Base-by-base conservation (phyloP, 371 early-diverging fungal genomes). In the Syncephalastrum sp. region DNA sequence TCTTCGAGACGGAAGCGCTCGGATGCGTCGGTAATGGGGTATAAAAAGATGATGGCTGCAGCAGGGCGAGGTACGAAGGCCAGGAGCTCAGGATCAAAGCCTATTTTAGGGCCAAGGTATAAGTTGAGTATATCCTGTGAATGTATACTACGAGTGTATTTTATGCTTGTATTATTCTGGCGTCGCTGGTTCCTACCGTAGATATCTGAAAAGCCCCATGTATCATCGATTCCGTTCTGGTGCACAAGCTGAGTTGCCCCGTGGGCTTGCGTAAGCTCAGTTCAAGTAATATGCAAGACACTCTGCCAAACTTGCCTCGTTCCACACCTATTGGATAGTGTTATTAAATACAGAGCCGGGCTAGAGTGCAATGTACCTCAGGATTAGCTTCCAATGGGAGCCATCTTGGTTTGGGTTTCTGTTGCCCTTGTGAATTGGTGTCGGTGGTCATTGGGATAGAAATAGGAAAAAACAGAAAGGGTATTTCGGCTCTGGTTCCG, bases 351-450 rank as follows among this genome's bases (percentile, higher is more conserved):
- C 42, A 44, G 29, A 19, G 10, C 17, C 10, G 33, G 43, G 25
- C 19, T 17, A 38, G 42, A 10, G 4, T 4, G 17, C 43, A 49
- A 42, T 12, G 27, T 66, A 90, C 91, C 38, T 91, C 90, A 17
- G 94, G 94, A 60, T 92, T 92, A 3, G 88, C 84, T 68, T 94
- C 94, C 24, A 94, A 84, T 14, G 94, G 91, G 12, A 90, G 65
- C 94, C 94, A 93, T 64, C 72, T 67, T 19, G 58, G 38, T 38
- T 63, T 63, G 7, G 57, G 59, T 27, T 50, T 61, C 42, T 64
- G 46, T 49, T 42, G 4, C 52, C 16, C 53, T 47, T 59, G 44
- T 33, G 14, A 25, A 44, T 24, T 1, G 12, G 44, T 43, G 24
- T 15, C 4, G 51, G 19, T 29, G 23, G n/a, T 27, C 47, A 27